phyloP scores from a whole-genome alignment of 1,284 basidiomycete species.

The Cryptococcus wingfieldii region DNA sequence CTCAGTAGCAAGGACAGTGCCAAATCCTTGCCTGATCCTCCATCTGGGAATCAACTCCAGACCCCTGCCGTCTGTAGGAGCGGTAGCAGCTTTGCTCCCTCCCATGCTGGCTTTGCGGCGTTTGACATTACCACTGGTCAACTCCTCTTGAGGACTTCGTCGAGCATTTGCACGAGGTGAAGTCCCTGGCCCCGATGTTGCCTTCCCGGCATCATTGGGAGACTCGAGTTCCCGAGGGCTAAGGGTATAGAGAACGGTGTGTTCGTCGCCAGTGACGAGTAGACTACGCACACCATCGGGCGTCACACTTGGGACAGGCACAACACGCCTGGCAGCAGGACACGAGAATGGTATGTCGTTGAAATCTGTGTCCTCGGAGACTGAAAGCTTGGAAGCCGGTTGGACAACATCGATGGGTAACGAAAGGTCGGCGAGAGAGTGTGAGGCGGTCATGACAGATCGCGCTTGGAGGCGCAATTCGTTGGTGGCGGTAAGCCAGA shows the following conservation, averaged over 20 bases:
- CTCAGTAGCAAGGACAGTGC: constrained; percentile 42
- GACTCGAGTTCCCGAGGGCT: constrained; percentile 6
- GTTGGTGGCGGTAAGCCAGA: constrained; percentile 48
- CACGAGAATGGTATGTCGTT: constrained; percentile 44
- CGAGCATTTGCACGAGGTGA: constrained; percentile 30
- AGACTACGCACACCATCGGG: constrained; percentile 11
- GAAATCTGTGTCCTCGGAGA: constrained; percentile 29
- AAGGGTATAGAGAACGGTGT: constrained; percentile 34
- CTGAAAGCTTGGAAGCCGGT: constrained; percentile 47
- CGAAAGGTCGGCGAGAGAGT: constrained; percentile 39
- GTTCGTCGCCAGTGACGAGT: constrained; percentile 46
- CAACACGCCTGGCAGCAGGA: constrained; percentile 36
- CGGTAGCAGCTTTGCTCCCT: constrained; percentile 6
- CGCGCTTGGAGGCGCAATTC: constrained; percentile 60
- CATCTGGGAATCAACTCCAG: constrained; percentile 37
- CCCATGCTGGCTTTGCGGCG: constrained; percentile 37
- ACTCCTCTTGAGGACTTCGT: constrained; percentile 35
- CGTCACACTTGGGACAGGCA: constrained; percentile 21
- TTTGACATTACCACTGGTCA: constrained; percentile 32
- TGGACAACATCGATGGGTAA: constrained; percentile 55
- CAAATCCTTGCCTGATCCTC: constrained; percentile 46
- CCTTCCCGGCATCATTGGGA: constrained; percentile 11
- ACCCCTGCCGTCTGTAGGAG: constrained; percentile 11
- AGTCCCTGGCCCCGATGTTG: constrained; percentile 12
- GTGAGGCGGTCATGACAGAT: constrained; percentile 59